These are phyloP conservation scores for Vinca minor DNA, from an alignment of 257 asterid species.

Conservation along the genomic window DNA sequence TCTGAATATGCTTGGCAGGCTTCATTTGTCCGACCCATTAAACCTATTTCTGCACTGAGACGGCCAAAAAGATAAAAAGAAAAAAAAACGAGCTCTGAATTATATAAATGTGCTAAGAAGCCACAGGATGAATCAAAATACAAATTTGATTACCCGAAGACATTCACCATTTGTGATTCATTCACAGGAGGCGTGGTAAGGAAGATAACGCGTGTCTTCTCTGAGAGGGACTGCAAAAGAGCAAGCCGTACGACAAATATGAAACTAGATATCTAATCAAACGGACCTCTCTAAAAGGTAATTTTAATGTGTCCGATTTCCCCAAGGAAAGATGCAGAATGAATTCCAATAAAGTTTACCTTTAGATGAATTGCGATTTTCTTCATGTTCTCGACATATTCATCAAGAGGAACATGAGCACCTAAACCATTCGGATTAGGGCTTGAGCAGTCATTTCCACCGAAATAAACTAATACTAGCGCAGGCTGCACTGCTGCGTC, in stretches of 20 bases:
- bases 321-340: background rate
- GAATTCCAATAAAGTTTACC: slow-evolving; percentile 9
- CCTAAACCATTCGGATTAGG: slow-evolving; percentile 72
- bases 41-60: slow-evolving; percentile 46
- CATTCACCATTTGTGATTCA: slow-evolving; percentile 38
- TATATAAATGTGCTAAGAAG: background rate
- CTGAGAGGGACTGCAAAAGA: slow-evolving; percentile 56
- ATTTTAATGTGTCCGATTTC: too few relatives aligned
- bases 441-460: slow-evolving; percentile 69
- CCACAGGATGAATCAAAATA: background rate
- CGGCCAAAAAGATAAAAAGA: background rate
- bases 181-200: slow-evolving; percentile 68
- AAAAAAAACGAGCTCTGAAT: background rate
- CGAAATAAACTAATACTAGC: slow-evolving; percentile 70
- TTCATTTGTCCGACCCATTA: slow-evolving; percentile 70
- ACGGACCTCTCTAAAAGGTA: too few relatives aligned
- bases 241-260: slow-evolving; percentile 1
- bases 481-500: slow-evolving; percentile 62
- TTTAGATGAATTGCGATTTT: slow-evolving; percentile 41
- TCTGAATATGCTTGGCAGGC: slow-evolving; percentile 58
- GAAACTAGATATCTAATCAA: too few relatives aligned
- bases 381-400: slow-evolving; percentile 74
- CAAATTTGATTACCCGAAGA: slow-evolving; percentile 25
- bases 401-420: slow-evolving; percentile 73
- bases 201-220: slow-evolving; percentile 51